These are phyloP conservation scores for Cadophora luteo-olivacea DNA, from an alignment of 2,329 filamentous ascomycete species.

Conservation along the genomic window DNA sequence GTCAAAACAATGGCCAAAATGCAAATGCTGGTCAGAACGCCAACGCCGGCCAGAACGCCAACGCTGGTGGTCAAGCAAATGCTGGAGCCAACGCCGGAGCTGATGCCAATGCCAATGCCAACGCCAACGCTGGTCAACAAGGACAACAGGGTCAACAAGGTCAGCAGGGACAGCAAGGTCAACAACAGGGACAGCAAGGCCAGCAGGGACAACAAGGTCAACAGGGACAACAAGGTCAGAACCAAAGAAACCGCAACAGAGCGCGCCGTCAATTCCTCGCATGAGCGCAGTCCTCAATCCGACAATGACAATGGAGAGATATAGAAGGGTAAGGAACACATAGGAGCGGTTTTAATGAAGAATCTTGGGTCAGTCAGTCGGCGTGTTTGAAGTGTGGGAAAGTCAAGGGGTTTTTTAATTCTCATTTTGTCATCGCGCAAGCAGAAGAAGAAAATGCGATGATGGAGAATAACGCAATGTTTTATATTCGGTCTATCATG, in stretches of 20 bases:
- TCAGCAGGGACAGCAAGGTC: not conserved
- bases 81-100: not conserved
- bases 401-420: conserved; percentile 26
- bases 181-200: not conserved
- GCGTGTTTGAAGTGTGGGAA: conserved; percentile 26
- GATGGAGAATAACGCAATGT: conserved; percentile 23
- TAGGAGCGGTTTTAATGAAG: conserved; percentile 29
- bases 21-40: conserved; percentile 12
- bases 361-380: conserved; percentile 21
- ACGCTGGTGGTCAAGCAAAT: conserved; percentile 15
- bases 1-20: conserved; percentile 4
- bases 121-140: not conserved
- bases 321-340: conserved; percentile 23
- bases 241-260: conserved; percentile 9
- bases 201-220: not conserved
- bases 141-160: not conserved
- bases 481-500: conserved; percentile 12
- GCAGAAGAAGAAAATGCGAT: conserved; percentile 22
- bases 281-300: conserved; percentile 20
- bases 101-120: conserved; percentile 8
- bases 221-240: conserved; percentile 1
- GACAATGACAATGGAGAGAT: conserved; percentile 15
- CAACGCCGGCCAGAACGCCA: not conserved
- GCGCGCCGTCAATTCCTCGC: conserved; percentile 35
- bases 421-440: conserved; percentile 16